phyloP scores from a whole-genome alignment of 495 filamentous ascomycete genomes.

The Penicillium argentinense region DNA sequence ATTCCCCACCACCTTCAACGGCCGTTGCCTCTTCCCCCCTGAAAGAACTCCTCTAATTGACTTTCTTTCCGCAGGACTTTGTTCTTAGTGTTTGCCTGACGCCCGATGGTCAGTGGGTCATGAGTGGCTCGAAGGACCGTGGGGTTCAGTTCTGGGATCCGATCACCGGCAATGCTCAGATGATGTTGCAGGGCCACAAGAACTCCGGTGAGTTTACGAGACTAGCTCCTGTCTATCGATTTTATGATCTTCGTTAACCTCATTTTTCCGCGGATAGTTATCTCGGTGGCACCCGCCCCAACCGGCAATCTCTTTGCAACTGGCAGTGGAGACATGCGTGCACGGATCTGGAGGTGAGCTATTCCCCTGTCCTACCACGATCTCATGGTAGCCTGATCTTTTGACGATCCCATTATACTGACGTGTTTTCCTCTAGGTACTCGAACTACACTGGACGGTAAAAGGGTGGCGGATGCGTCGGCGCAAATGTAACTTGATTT shows the following conservation, averaged over 20 bases:
- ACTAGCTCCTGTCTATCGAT: background rate
- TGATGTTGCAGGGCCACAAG: slow-evolving; percentile 93
- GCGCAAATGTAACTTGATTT: slow-evolving; percentile 38
- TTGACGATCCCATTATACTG: too few relatives aligned
- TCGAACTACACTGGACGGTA: slow-evolving; percentile 47
- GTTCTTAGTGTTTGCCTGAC: slow-evolving; percentile 87
- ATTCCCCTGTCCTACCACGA: background rate
- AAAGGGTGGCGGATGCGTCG: slow-evolving; percentile 39
- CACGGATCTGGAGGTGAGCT: slow-evolving; percentile 82
- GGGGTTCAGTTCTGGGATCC: slow-evolving; percentile 95
- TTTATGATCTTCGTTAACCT: background rate
- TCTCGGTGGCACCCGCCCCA: slow-evolving; percentile 85
- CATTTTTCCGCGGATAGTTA: slow-evolving; percentile 52
- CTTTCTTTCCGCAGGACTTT: slow-evolving; percentile 64
- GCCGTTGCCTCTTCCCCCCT: background rate
- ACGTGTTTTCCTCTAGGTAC: slow-evolving; percentile 44
- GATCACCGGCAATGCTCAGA: slow-evolving; percentile 78
- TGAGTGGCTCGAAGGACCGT: slow-evolving; percentile 87
- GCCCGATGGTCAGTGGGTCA: slow-evolving; percentile 84
- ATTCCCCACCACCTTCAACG: background rate
- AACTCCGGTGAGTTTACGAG: slow-evolving; percentile 63
- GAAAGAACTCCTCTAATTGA: background rate
- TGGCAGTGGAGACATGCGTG: slow-evolving; percentile 86
- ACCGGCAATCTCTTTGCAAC: slow-evolving; percentile 79
- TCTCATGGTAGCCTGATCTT: background rate